phyloP scores from a whole-genome alignment of 805 yeast genomes.

The Pichia exigua region DNA sequence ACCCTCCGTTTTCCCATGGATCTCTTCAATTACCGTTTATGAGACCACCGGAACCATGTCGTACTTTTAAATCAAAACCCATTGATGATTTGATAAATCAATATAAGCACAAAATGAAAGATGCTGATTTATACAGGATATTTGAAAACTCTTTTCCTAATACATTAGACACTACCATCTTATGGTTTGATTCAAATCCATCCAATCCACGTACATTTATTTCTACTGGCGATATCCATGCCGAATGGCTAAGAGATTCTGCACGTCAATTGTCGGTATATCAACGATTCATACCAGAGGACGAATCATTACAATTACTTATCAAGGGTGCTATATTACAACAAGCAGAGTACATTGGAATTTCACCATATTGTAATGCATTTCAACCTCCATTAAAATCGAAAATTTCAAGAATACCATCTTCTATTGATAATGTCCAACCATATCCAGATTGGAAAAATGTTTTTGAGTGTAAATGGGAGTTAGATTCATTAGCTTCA shows the following conservation, averaged over 20 bases:
- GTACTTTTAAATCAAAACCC: conserved; percentile 58
- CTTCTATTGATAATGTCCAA: conserved; percentile 54
- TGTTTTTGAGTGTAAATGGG: conserved; percentile 88
- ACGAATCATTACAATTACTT: conserved; percentile 40
- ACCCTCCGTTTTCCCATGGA: conserved; percentile 54
- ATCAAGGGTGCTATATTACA: conserved; percentile 74
- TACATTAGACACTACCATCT: conserved; percentile 78
- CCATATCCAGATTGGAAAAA: conserved; percentile 65
- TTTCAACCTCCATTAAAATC: conserved; percentile 73
- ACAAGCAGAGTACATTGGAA: conserved; percentile 56
- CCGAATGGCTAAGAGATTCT: conserved; percentile 88
- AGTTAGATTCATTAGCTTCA: conserved; percentile 77
- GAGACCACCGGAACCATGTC: conserved; percentile 65
- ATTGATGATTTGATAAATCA: conserved; percentile 56
- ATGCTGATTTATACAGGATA: conserved; percentile 62
- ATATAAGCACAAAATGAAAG: conserved; percentile 40
- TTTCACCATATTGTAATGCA: conserved; percentile 82
- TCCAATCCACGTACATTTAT: conserved; percentile 56
- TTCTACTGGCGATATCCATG: conserved; percentile 89
- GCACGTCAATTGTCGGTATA: conserved; percentile 77
- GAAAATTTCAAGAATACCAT: conserved; percentile 38
- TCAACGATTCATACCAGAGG: conserved; percentile 50
- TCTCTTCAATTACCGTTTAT: conserved; percentile 53
- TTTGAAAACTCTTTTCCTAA: conserved; percentile 82
- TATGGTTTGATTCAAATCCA: conserved; percentile 46